These are phyloP conservation scores for Zoysia japonica DNA, from an alignment of 176 grass and related monocot genomes.

Conservation along the genomic window DNA sequence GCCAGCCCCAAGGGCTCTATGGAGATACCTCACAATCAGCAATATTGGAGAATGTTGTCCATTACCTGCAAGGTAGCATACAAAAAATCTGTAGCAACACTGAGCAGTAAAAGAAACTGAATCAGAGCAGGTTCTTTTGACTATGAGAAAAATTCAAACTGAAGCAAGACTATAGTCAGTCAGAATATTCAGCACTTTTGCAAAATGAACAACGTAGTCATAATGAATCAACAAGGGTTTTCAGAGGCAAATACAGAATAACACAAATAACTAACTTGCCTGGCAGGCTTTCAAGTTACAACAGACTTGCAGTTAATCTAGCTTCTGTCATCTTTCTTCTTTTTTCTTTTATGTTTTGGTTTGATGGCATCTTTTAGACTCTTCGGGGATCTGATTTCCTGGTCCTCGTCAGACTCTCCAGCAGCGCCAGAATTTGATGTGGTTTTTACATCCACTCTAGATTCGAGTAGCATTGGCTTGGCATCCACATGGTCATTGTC, in stretches of 20 bases:
- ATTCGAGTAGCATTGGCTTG: conserved; percentile 44
- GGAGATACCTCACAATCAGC: no score
- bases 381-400: conserved; percentile 59
- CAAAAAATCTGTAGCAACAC: neutral
- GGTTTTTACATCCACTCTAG: conserved; percentile 33
- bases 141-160: conserved; percentile 2
- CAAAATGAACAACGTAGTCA: neutral
- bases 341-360: conserved; percentile 75
- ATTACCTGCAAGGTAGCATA: neutral
- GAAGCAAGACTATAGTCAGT: conserved; percentile 10
- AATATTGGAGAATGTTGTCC: neutral
- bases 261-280: conserved; percentile 12
- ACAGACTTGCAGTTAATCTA: conserved; percentile 31
- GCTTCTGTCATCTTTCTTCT: conserved; percentile 44
- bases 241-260: neutral
- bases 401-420: conserved; percentile 40
- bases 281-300: conserved; percentile 7
- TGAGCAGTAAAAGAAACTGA: neutral
- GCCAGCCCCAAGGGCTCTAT: no score
- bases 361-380: conserved; percentile 89
- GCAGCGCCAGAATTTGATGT: conserved; percentile 32
- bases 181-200: neutral
- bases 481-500: conserved; percentile 34
- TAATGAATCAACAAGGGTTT: neutral
- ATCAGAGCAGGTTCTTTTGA: neutral